These are phyloP conservation scores for Penicillium canariense DNA, from an alignment of 495 filamentous ascomycete species.

Conservation along the genomic window DNA sequence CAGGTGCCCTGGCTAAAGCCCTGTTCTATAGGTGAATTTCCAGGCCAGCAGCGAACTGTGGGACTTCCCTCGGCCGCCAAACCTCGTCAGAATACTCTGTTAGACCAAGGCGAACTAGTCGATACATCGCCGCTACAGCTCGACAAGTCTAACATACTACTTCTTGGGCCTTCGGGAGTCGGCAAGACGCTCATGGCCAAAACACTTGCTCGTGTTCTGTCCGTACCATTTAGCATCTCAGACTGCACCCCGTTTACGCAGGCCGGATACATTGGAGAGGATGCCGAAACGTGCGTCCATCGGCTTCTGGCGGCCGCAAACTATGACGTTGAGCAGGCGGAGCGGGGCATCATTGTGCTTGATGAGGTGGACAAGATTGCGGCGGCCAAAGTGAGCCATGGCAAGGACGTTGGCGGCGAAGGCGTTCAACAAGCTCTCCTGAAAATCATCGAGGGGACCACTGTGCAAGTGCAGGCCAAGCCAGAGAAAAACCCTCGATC, in stretches of 20 bases:
- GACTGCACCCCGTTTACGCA: conserved; percentile 98
- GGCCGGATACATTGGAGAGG: conserved; percentile 96
- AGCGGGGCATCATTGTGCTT: conserved; percentile 89
- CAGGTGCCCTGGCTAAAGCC: background rate
- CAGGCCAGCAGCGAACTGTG: conserved; percentile 66
- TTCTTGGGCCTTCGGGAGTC: conserved; percentile 91
- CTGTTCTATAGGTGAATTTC: conserved; percentile 67
- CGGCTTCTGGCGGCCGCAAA: conserved; percentile 85
- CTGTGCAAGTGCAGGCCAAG: conserved; percentile 80
- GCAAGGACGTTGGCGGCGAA: conserved; percentile 85
- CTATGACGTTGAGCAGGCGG: conserved; percentile 81
- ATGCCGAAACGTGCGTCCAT: conserved; percentile 90
- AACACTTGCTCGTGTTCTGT: conserved; percentile 72
- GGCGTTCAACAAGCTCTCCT: conserved; percentile 95
- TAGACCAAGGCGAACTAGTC: conserved; percentile 41
- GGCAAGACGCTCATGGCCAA: conserved; percentile 96
- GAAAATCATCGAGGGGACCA: conserved; percentile 96
- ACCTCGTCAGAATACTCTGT: conserved; percentile 21
- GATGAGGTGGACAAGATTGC: conserved; percentile 98
- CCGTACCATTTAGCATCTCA: conserved; percentile 95
- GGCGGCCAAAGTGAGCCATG: conserved; percentile 62
- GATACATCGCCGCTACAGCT: conserved; percentile 68
- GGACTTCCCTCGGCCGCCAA: conserved; percentile 31
- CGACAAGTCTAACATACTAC: conserved; percentile 93
- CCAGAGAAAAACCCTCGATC: conserved; percentile 61